These are phyloP conservation scores for Pythium rishiriense DNA, from an alignment of 352 stramenopile species.

Conservation along the genomic window DNA sequence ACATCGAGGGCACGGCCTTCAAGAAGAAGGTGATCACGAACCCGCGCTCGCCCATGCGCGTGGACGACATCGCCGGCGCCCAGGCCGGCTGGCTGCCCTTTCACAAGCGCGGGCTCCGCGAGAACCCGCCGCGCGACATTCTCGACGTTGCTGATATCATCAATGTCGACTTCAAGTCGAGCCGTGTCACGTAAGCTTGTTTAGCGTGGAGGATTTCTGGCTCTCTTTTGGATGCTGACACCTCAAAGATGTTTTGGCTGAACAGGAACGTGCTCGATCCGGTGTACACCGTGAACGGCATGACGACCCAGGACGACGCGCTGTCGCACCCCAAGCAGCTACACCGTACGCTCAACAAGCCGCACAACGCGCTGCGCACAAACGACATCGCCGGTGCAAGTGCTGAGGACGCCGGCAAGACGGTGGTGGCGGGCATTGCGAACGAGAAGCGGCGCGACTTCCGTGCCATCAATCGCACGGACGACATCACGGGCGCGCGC, in stretches of 20 bases:
- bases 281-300: slow-evolving; percentile 72
- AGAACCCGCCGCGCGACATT: slow-evolving; percentile 62
- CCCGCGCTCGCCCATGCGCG: slow-evolving; percentile 44
- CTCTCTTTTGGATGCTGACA: not conserved
- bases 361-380: slow-evolving; percentile 51
- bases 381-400: slow-evolving; percentile 65
- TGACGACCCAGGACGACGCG: slow-evolving; percentile 51
- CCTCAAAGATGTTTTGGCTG: too few relatives aligned
- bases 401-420: slow-evolving; percentile 47
- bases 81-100: slow-evolving; percentile 55
- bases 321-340: slow-evolving; percentile 44
- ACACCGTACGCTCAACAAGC: slow-evolving; percentile 56
- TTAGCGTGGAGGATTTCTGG: not conserved
- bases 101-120: slow-evolving; percentile 51
- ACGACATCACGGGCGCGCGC: slow-evolving; percentile 62
- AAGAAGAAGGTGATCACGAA: slow-evolving; percentile 44
- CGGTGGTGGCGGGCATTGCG: slow-evolving; percentile 58
- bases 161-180: slow-evolving; percentile 71
- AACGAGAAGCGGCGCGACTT: slow-evolving; percentile 62
- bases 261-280: slow-evolving; percentile 73
- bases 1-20: slow-evolving; percentile 68
- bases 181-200: slow-evolving; percentile 61
- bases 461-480: slow-evolving; percentile 51
- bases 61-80: slow-evolving; percentile 59
- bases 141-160: slow-evolving; percentile 68